Evolutionary conservation across 1,284 basidiomycete genomes (phyloP).

Genomic region (Apiotrichum laibachii): DNA sequence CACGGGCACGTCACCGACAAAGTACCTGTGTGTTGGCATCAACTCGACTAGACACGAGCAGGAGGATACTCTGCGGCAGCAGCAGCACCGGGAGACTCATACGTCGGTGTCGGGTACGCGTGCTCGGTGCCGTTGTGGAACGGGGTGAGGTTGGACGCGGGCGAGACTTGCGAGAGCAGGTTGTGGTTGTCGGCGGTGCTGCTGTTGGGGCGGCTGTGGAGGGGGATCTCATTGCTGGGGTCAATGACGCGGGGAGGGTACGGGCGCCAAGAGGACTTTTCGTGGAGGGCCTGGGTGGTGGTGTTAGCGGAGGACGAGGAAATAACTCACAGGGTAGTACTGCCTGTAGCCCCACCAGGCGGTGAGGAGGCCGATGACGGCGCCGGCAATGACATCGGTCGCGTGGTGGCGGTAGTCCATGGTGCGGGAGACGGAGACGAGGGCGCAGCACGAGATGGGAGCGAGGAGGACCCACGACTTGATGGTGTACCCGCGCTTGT

Average conservation of each 20-base stretch:
- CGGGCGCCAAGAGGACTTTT: slow-evolving; percentile 36
- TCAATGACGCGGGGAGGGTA: slow-evolving; percentile 41
- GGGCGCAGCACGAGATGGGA: slow-evolving; percentile 72
- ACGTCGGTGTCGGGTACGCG: neutral
- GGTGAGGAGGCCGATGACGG: slow-evolving; percentile 36
- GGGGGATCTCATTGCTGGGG: slow-evolving; percentile 24
- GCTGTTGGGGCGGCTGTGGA: slow-evolving; percentile 1
- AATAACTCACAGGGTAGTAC: slow-evolving; percentile 44
- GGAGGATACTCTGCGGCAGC: too few species aligned
- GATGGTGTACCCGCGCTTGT: slow-evolving; percentile 71
- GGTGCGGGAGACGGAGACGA: slow-evolving; percentile 81
- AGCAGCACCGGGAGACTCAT: neutral
- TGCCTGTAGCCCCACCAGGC: slow-evolving; percentile 48
- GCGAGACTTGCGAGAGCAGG: neutral
- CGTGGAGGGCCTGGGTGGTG: slow-evolving; percentile 27
- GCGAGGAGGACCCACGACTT: slow-evolving; percentile 82
- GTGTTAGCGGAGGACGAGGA: neutral
- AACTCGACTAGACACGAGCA: too few species aligned
- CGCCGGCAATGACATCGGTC: slow-evolving; percentile 46
- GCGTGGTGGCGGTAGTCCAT: slow-evolving; percentile 57
- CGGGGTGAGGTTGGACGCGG: neutral
- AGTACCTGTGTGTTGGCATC: too few species aligned
- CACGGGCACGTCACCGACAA: too few species aligned
- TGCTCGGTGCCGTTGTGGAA: neutral
- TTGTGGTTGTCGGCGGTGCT: neutral